These are phyloP conservation scores for Aspergillus jensenii DNA, from an alignment of 2,329 filamentous ascomycete species.

Conservation along the genomic window DNA sequence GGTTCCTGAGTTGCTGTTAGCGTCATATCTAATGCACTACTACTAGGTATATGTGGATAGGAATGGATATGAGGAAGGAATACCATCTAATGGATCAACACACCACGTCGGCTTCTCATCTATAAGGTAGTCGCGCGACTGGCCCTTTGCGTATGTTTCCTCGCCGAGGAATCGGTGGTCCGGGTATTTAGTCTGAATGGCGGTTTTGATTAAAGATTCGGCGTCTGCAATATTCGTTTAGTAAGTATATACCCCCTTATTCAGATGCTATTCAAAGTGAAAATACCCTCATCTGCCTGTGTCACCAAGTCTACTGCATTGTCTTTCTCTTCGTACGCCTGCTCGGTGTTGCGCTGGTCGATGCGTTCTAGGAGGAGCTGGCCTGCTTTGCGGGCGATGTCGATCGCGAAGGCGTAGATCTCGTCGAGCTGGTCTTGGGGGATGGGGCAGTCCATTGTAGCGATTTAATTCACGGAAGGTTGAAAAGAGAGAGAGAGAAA, in stretches of 20 bases:
- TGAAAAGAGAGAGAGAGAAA: not conserved
- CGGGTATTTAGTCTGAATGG: constrained; percentile 62
- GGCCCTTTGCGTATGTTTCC: constrained; percentile 70
- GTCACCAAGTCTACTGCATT: constrained; percentile 77
- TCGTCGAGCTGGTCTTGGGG: constrained; percentile 55
- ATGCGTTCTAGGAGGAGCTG: constrained; percentile 65
- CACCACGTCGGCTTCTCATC: constrained; percentile 67
- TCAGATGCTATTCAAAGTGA: not conserved
- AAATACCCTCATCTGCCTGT: constrained; percentile 68
- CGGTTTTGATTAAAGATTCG: constrained; percentile 66
- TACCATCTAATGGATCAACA: constrained; percentile 72
- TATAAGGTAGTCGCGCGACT: constrained; percentile 68
- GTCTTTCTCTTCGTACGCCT: constrained; percentile 64
- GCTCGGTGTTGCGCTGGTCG: constrained; percentile 53
- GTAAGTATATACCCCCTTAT: too few relatives aligned
- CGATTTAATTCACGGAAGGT: not conserved
- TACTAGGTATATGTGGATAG: not conserved
- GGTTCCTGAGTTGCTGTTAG: constrained; percentile 49
- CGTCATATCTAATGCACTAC: not conserved
- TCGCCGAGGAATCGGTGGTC: constrained; percentile 73
- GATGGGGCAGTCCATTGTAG: constrained; percentile 6
- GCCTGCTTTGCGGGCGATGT: constrained; percentile 69
- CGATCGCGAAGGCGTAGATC: constrained; percentile 69
- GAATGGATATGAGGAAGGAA: not conserved
- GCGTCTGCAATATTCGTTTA: constrained; percentile 53